Evolutionary conservation across 192 early-diverging fungal species (phyloP), one percentile per base, ranked within the genome.

Genomic region (Glomus cerebriforme): DNA sequence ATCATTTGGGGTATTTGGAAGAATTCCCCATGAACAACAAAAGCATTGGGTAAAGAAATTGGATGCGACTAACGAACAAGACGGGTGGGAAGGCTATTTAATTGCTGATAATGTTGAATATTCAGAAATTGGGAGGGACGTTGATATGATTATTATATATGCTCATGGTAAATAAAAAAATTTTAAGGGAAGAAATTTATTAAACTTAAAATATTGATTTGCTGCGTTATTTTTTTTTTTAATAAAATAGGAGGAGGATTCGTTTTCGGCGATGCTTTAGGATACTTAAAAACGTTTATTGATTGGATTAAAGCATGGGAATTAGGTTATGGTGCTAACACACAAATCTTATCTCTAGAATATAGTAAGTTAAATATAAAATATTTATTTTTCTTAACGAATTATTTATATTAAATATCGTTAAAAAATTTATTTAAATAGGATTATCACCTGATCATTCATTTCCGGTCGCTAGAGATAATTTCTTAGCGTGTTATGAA

Each of bases 281-380:
- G 59, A n/a, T 35, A 47, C 9, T 7, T 78, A 8, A 34, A 17
- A 1, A 29, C 45, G 17, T 70, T 78, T 27, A 64, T 78, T 0
- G 8, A 35, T 24, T 78, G 77, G 77, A 69, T 78, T 5, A 69
- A 70, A 39, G 17, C n/a, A 3, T 78, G 77, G 77, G 59, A 70
- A 37, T 1, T 22, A 19, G 60, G 29, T 31, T 27, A 78, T 78
- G 24, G 62, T 12, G 77, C 32, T 26, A 78, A 69, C 3, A 49
- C 45, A 13, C 77, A 78, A 8, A 78, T 78, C 22, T 26, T 78
- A 7, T 69, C 65, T 13, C 24, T 78, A 32, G 67, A 69, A 37
- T 78, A 78, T 24, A 12, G 77, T 78, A 78, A 37, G 59, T n/a
- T 59, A 31, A 47, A 47, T 65, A 12, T 77, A 0, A 43, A 43